Percentiles rank a stretch among this genome's conserved stretches.
phyloP scores from a whole-genome alignment of 2,329 filamentous ascomycete species.

The Cytospora piceae region DNA sequence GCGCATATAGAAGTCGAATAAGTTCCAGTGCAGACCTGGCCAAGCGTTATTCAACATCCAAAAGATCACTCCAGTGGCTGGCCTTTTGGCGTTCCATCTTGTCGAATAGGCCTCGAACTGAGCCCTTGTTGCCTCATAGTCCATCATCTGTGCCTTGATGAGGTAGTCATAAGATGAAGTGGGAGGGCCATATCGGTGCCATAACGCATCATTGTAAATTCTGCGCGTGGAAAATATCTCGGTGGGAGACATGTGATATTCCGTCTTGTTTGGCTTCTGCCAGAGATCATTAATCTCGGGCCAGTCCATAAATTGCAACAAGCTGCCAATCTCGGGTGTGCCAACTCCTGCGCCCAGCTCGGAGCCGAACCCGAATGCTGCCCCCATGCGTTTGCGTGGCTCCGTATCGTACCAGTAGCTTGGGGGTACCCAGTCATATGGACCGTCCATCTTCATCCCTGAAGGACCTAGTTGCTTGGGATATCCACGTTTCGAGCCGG shows the following conservation, averaged over 20 bases:
- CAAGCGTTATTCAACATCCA: conserved; percentile 71
- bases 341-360: conserved; percentile 66
- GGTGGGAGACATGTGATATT: conserved; percentile 64
- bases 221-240: conserved; percentile 59
- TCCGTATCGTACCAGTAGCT: conserved; percentile 63
- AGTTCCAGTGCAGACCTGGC: conserved; percentile 67
- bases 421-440: conserved; percentile 69
- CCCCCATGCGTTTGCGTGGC: conserved; percentile 48
- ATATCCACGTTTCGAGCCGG: conserved; percentile 59
- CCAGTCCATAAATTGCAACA: conserved; percentile 56
- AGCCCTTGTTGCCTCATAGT: conserved; percentile 65
- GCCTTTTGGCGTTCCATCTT: conserved; percentile 52
- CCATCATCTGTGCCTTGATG: conserved; percentile 62
- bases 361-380: conserved; percentile 66
- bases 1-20: conserved; percentile 66
- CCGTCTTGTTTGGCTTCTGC: conserved; percentile 53
- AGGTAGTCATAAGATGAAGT: conserved; percentile 60
- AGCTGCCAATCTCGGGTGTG: conserved; percentile 59
- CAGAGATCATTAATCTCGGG: conserved; percentile 59
- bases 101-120: conserved; percentile 61
- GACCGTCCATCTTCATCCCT: conserved; percentile 69
- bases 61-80: conserved; percentile 65
- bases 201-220: conserved; percentile 62
- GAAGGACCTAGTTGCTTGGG: conserved; percentile 56
- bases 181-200: conserved; percentile 55